Percentiles rank a stretch among this genome's conserved stretches.
Evolutionary conservation across 176 grass and related monocot genomes (phyloP).

Genomic region (Carex cristatella): DNA sequence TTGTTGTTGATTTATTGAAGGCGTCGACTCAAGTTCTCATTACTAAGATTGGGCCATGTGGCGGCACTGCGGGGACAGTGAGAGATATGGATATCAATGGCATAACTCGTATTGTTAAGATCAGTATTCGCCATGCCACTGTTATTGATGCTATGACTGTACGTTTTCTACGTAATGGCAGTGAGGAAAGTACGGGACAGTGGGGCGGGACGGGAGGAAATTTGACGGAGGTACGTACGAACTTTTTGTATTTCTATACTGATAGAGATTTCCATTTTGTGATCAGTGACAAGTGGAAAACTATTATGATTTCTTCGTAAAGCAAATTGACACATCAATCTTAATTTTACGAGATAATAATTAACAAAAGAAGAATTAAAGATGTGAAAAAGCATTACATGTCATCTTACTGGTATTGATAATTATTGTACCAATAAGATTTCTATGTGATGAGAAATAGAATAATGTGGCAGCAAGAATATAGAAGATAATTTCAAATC

Average conservation of each 20-base stretch:
- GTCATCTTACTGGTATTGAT: too few species aligned
- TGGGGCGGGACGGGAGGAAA: constrained; percentile 36
- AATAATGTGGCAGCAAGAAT: too few species aligned
- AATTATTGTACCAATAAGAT: too few species aligned
- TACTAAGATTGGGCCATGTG: too few species aligned
- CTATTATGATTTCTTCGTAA: not conserved
- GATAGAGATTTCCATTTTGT: not conserved
- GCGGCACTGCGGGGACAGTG: too few species aligned
- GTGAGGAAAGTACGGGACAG: constrained; percentile 32
- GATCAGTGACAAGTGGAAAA: not conserved
- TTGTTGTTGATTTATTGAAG: too few species aligned
- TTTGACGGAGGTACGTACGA: constrained; percentile 40
- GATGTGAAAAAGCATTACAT: not conserved
- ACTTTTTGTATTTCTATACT: not conserved
- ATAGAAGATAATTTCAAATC: too few species aligned
- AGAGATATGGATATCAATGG: too few species aligned
- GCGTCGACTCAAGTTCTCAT: too few species aligned
- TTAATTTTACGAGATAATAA: not conserved
- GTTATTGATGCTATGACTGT: constrained; percentile 32
- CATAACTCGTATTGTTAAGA: too few species aligned
- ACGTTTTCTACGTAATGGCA: constrained; percentile 28
- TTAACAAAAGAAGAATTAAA: not conserved
- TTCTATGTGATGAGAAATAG: too few species aligned
- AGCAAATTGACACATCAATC: not conserved
- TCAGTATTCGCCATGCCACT: too few species aligned